Conservation (phyloP, 192 early-diverging fungal species). For the Coemansia sp. region DNA sequence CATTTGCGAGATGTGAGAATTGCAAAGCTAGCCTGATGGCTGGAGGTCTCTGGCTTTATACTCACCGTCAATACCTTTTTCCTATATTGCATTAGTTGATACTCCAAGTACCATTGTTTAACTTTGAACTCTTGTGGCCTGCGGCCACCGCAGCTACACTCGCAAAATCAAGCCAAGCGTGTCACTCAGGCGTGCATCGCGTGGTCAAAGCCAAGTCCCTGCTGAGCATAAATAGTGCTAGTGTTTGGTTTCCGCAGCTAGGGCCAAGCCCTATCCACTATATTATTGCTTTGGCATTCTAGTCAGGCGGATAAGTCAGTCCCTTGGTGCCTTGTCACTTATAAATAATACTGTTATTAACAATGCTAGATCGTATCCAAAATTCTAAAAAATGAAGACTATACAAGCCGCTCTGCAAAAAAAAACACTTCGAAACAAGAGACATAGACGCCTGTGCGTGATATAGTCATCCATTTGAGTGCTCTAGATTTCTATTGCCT, state of each 20-base stretch:
- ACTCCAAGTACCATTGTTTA: neutral
- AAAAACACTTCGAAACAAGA: neutral
- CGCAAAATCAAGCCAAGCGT: neutral
- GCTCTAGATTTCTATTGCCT: too few species aligned
- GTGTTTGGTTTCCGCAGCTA: neutral
- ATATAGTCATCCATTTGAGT: too few species aligned
- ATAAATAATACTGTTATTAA: too few species aligned
- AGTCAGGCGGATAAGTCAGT: neutral
- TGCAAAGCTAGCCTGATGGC: neutral
- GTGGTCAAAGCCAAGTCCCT: neutral
- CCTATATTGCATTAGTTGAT: neutral
- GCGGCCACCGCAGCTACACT: constrained; percentile 8
- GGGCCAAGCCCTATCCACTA: neutral
- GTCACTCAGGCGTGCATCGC: neutral
- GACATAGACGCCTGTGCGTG: neutral
- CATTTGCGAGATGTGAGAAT: neutral
- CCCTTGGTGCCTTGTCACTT: neutral
- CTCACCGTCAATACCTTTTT: neutral
- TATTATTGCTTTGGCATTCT: neutral
- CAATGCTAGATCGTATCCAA: too few species aligned
- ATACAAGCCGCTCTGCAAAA: neutral
- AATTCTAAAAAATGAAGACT: too few species aligned
- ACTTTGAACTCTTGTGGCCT: neutral
- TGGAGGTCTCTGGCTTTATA: neutral
- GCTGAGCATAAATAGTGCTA: neutral